Percentiles rank a stretch among this genome's conserved stretches.
These are phyloP conservation scores for Olyra latifolia DNA, from an alignment of 176 grass and related monocot species.

Conservation along the genomic window DNA sequence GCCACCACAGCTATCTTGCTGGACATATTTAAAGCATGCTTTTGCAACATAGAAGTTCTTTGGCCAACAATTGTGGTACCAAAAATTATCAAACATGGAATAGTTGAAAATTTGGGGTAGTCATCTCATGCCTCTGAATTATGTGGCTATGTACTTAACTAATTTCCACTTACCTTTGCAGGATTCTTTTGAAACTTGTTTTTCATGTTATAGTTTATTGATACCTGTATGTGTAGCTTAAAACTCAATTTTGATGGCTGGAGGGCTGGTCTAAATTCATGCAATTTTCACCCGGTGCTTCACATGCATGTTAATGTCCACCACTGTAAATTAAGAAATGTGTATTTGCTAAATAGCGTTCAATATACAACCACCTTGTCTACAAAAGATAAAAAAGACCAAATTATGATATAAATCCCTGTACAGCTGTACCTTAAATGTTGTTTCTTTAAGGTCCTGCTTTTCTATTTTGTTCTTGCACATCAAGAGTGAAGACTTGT, in stretches of 20 bases:
- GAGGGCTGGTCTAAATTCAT: neutral
- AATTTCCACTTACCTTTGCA: constrained; percentile 11
- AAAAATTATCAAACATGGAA: constrained; percentile 32
- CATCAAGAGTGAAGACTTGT: neutral
- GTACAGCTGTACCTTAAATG: neutral
- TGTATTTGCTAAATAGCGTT: neutral
- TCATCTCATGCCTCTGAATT: constrained; percentile 33
- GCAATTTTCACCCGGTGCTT: neutral
- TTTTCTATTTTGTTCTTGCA: constrained; percentile 11
- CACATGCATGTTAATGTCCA: constrained; percentile 2
- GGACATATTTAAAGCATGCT: constrained; percentile 61
- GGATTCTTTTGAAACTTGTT: constrained; percentile 15
- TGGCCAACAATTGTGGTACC: constrained; percentile 46
- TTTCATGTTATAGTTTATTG: constrained; percentile 23
- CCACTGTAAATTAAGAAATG: neutral
- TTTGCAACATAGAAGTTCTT: constrained; percentile 45
- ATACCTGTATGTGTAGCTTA: neutral
- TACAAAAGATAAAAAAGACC: neutral
- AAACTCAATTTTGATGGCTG: constrained; percentile 9
- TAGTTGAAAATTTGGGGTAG: constrained; percentile 16
- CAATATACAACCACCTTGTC: neutral
- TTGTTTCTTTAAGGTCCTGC: neutral
- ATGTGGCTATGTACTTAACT: constrained; percentile 12
- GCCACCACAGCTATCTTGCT: constrained; percentile 52
- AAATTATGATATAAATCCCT: constrained; percentile 17